Conservation (phyloP, 2,329 filamentous ascomycete genomes). For the Rasamsonia emersonii region DNA sequence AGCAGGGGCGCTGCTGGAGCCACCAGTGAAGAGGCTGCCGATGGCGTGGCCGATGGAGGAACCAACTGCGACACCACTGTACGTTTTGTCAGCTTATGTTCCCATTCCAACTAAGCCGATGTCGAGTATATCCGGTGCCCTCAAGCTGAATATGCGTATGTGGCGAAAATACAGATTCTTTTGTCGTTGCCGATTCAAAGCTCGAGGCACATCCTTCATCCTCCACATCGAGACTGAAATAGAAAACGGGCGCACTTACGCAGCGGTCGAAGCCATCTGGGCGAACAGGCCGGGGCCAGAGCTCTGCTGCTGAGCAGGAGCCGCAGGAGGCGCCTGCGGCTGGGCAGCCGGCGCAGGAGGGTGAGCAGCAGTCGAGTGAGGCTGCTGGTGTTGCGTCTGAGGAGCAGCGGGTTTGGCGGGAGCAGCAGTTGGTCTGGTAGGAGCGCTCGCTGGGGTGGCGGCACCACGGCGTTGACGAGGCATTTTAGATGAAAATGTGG, state of each 20-base stretch:
- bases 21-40: slow-evolving; percentile 76
- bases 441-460: slow-evolving; percentile 48
- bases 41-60: slow-evolving; percentile 93
- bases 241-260: too few relatives aligned
- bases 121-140: too few relatives aligned
- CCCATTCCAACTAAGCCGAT: too few relatives aligned
- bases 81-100: too few relatives aligned
- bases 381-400: slow-evolving; percentile 52
- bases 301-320: slow-evolving; percentile 36
- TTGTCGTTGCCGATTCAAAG: too few relatives aligned
- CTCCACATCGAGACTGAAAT: too few relatives aligned
- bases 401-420: slow-evolving; percentile 48
- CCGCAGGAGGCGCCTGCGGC: slow-evolving; percentile 41
- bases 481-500: slow-evolving; percentile 50
- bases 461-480: slow-evolving; percentile 67
- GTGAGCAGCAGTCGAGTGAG: slow-evolving; percentile 57
- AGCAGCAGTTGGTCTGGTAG: slow-evolving; percentile 57
- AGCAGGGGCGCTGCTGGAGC: slow-evolving; percentile 46
- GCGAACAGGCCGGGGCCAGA: slow-evolving; percentile 81
- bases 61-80: slow-evolving; percentile 89
- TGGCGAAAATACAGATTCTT: too few relatives aligned
- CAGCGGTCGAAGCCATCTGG: slow-evolving; percentile 95
- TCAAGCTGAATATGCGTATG: too few relatives aligned
- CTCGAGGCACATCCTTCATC: too few relatives aligned
- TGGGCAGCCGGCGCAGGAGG: slow-evolving; percentile 37